Evolutionary conservation across 2,329 filamentous ascomycete species (phyloP).

Genomic region (Fusarium xylarioides): DNA sequence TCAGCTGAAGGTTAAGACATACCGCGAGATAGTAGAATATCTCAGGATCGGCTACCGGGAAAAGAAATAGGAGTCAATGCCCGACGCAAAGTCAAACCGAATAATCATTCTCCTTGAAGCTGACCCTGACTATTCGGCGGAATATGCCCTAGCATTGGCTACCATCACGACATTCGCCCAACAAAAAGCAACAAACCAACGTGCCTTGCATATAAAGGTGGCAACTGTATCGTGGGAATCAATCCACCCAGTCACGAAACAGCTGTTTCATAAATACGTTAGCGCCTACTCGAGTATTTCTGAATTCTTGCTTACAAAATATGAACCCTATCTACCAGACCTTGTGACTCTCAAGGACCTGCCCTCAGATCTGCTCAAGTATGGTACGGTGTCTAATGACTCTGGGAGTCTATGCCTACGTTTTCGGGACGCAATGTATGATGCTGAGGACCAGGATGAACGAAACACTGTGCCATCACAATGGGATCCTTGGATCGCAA

Average conservation of each 20-base stretch:
- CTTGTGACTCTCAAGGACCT: background rate
- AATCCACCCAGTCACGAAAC: background rate
- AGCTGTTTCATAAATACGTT: background rate
- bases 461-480: background rate
- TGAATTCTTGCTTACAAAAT: background rate
- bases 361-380: background rate
- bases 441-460: background rate
- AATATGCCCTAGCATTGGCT: background rate
- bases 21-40: background rate
- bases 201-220: background rate
- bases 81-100: background rate
- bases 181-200: background rate
- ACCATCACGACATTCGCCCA: background rate
- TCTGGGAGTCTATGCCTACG: background rate
- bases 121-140: background rate
- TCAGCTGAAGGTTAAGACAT: background rate
- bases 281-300: background rate
- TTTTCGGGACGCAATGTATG: background rate
- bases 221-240: background rate
- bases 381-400: background rate
- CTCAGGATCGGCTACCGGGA: background rate
- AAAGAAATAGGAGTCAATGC: background rate
- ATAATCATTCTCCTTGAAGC: background rate
- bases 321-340: background rate
- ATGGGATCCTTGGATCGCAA: background rate